Base-by-base conservation (phyloP, 495 filamentous ascomycete species). In the Entonaema liquescens region DNA sequence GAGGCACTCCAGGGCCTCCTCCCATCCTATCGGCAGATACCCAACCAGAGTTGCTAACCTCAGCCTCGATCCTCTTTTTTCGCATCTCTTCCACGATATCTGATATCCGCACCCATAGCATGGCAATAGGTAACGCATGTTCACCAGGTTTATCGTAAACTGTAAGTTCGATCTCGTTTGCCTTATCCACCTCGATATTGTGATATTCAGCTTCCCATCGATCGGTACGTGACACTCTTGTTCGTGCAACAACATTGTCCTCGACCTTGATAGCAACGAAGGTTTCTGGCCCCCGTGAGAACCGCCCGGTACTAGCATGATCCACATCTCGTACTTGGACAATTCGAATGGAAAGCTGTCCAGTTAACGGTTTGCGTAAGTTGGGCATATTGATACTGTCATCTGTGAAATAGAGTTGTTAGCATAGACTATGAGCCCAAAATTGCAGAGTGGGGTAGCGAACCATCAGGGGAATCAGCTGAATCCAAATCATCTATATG, bases 51-150 rank as follows among this genome's bases (percentile, higher is more conserved):
- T 87, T 88, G 72, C 93, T 94, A 64, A 97, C 89, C 74, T 99
- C 95, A 3, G 92, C 89, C 78, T 98, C 96, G 67, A 99, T 94
- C 82, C 92, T 98, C 85, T 98, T 98, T 55, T 93, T 91, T 70
- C 95, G 91, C 86, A 98, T 94, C 79, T 98, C 95, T 74, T 99
- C 95, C 26, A 91, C 93, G 68, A 99, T 97, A 78, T 99, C 95
- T 38, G 96, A 95, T 75, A 99, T 95, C 44, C 95, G 87, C 67
- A 99, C 87, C 95, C 95, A 99, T 5, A 98, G 84, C 86, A 99
- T 89, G 61, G 91, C 95, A 70, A 99, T 97, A 38, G 95, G 95
- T 50, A 96, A 87, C 2, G 94, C 91, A 71, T 96, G 91, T 64
- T 97, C 93, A 69, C 91, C 90, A 25, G 89, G 86, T 81, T 97